Evolutionary conservation across 1,284 basidiomycete genomes (phyloP).

Genomic region (Boletus semigastroideus): DNA sequence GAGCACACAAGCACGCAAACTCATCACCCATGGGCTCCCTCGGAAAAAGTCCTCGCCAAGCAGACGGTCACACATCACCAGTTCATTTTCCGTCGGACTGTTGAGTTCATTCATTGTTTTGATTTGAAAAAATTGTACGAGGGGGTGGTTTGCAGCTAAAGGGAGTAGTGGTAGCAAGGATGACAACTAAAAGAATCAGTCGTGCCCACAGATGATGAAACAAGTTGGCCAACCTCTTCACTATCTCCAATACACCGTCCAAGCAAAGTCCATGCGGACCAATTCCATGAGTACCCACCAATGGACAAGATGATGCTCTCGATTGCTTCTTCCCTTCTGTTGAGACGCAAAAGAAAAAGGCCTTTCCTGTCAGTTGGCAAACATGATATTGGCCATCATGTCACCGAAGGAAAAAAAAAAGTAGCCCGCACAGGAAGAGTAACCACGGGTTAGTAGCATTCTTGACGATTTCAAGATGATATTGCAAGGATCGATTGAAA

Average conservation of each 20-base stretch:
- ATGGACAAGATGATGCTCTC: constrained; percentile 81
- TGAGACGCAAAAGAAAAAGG: constrained; percentile 76
- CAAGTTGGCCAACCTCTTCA: constrained; percentile 69
- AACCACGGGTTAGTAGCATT: constrained; percentile 78
- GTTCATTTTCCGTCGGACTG: constrained; percentile 78
- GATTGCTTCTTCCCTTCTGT: constrained; percentile 82
- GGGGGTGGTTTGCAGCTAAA: constrained; percentile 63
- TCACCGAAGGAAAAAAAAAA: neutral
- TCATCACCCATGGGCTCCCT: constrained; percentile 83
- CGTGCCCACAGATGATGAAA: neutral
- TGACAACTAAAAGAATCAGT: constrained; percentile 50
- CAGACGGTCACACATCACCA: constrained; percentile 77
- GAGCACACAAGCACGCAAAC: constrained; percentile 80
- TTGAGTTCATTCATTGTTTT: constrained; percentile 91
- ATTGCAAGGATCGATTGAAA: constrained; percentile 61
- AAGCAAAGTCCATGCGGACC: constrained; percentile 89
- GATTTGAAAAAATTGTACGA: constrained; percentile 87
- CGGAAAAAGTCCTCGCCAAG: constrained; percentile 75
- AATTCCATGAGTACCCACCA: constrained; percentile 88
- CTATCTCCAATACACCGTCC: constrained; percentile 80
- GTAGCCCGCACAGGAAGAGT: constrained; percentile 66
- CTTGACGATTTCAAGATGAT: constrained; percentile 59
- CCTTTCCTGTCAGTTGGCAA: constrained; percentile 56
- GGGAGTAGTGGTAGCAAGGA: constrained; percentile 65
- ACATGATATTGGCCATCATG: constrained; percentile 7